Evolutionary conservation across 108 stramenopile species (phyloP).

Genomic region (Pseudonitzschia multiseries): DNA sequence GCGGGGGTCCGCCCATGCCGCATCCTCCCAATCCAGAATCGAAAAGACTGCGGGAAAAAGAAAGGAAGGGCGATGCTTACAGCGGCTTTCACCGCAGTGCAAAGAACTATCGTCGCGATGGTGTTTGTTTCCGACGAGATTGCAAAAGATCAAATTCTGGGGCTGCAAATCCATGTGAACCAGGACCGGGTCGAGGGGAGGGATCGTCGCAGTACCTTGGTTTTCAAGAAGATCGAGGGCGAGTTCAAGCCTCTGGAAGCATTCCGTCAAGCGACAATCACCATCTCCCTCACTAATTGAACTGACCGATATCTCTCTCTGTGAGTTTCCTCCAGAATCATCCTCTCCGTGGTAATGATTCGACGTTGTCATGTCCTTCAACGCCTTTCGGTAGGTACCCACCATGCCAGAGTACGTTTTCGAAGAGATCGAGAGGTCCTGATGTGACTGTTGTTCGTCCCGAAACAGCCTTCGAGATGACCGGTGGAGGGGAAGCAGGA

Average conservation of each 20-base stretch:
- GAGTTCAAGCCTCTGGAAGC: background rate
- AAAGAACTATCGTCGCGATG: background rate
- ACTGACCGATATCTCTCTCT: too few species aligned
- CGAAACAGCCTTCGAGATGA: background rate
- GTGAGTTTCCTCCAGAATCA: too few species aligned
- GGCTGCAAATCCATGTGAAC: slow-evolving; percentile 89
- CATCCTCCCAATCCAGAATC: slow-evolving; percentile 89
- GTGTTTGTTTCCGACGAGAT: background rate
- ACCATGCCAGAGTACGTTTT: slow-evolving; percentile 5
- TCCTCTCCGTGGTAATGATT: background rate
- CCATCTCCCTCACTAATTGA: background rate
- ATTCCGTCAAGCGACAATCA: background rate
- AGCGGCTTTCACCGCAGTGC: background rate
- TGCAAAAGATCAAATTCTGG: slow-evolving; percentile 72
- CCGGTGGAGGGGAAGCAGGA: slow-evolving; percentile 70
- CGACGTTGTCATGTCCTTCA: background rate
- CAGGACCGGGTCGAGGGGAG: slow-evolving; percentile 43
- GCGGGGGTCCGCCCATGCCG: slow-evolving; percentile 75
- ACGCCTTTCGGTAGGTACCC: background rate
- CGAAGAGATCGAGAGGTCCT: background rate
- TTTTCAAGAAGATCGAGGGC: background rate
- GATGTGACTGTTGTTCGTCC: background rate
- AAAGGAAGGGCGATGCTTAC: too few species aligned
- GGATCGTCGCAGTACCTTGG: background rate
- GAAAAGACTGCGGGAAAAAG: slow-evolving; percentile 27